Conservation (phyloP, 2,329 filamentous ascomycete genomes). For the Aureobasidium sp. region DNA sequence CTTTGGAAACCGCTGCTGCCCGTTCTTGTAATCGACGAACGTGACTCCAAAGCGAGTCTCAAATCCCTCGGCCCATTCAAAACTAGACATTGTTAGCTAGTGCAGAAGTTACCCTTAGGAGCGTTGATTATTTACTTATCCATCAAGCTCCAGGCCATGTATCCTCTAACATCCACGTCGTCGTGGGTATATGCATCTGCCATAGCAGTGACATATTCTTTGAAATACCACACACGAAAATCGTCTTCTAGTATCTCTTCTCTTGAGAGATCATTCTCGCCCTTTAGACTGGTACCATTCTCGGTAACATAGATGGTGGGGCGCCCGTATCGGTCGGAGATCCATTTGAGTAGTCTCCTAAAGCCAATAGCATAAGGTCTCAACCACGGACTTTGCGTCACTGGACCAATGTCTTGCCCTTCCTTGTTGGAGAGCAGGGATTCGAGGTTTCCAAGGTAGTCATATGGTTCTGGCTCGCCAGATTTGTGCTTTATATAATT, state of each 20-base stretch:
- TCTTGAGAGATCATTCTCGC: slow-evolving; percentile 64
- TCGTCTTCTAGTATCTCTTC: slow-evolving; percentile 72
- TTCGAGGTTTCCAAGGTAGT: slow-evolving; percentile 71
- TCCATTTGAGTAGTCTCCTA: slow-evolving; percentile 68
- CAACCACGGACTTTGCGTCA: slow-evolving; percentile 79
- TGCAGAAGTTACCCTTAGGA: not conserved
- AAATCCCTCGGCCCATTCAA: slow-evolving; percentile 89
- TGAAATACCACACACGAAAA: slow-evolving; percentile 73
- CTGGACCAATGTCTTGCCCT: slow-evolving; percentile 52
- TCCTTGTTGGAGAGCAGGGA: slow-evolving; percentile 48
- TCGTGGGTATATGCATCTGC: slow-evolving; percentile 64
- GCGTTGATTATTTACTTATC: slow-evolving; percentile 46
- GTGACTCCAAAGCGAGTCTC: slow-evolving; percentile 79
- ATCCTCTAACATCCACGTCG: slow-evolving; percentile 70
- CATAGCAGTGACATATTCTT: slow-evolving; percentile 69
- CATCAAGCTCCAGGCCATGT: slow-evolving; percentile 82
- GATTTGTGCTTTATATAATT: slow-evolving; percentile 75
- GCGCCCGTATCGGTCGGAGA: slow-evolving; percentile 64
- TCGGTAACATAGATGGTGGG: slow-evolving; percentile 81
- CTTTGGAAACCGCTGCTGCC: slow-evolving; percentile 74
- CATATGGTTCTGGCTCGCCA: slow-evolving; percentile 52
- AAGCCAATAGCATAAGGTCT: slow-evolving; percentile 70
- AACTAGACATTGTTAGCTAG: slow-evolving; percentile 49
- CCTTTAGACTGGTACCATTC: slow-evolving; percentile 74
- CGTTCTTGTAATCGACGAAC: slow-evolving; percentile 73